These are phyloP conservation scores for Miscanthus lutarioriparius DNA, from an alignment of 176 grass and related monocot species.

Conservation along the genomic window DNA sequence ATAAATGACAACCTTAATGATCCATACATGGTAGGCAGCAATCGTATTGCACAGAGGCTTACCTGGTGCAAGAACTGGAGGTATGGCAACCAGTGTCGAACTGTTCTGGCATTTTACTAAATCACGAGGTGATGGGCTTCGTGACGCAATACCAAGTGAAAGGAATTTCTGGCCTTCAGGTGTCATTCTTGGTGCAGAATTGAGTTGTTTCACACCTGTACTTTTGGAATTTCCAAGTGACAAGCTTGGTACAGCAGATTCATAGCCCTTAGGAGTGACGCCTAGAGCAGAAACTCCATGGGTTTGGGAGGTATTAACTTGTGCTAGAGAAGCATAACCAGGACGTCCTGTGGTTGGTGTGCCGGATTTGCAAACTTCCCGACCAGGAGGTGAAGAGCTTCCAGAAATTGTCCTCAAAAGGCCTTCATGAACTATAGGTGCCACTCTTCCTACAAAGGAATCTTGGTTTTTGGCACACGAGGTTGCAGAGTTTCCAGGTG, in stretches of 20 bases:
- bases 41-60: not conserved
- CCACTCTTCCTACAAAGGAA: conserved; percentile 39
- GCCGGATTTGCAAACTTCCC: conserved; percentile 24
- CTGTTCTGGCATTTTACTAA: not conserved
- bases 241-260: conserved; percentile 42
- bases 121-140: not conserved
- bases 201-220: not conserved
- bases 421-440: conserved; percentile 22
- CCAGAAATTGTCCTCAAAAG: conserved; percentile 37
- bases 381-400: conserved; percentile 34
- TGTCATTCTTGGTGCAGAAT: conserved; percentile 23
- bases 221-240: conserved; percentile 38
- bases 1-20: not conserved
- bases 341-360: not conserved
- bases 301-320: conserved; percentile 18
- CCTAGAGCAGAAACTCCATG: conserved; percentile 12
- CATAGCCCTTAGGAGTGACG: conserved; percentile 7
- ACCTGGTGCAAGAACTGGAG: conserved; percentile 23
- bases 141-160: conserved; percentile 38
- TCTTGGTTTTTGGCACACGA: conserved; percentile 26
- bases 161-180: conserved; percentile 39
- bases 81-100: not conserved
- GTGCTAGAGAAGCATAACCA: conserved; percentile 29
- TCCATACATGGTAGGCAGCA: not conserved
- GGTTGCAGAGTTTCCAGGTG: conserved; percentile 23